Evolutionary conservation across 1,139 yeast genomes (phyloP), one percentile per base, ranked within the genome.

Genomic region (Candida sp.): DNA sequence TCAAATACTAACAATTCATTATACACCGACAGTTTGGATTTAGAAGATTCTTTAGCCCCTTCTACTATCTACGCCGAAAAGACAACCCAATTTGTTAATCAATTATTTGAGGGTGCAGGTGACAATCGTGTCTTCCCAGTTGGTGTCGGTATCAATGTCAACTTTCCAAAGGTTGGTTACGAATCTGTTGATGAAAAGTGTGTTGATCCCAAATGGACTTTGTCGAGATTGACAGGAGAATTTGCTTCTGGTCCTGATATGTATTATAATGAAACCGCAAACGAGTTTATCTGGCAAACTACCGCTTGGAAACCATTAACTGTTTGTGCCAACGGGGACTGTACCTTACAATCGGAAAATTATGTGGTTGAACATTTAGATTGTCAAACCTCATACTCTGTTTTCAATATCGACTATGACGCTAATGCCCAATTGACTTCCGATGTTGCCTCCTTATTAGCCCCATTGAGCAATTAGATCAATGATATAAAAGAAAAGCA

Each of bases 1-100:
- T 66, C 76, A 39, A 71, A 70, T 56, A 36, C 54, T 27, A 71
- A 71, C 66, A 70, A 71, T 60, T 63, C 77, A 8, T 70, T 70
- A 61, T 72, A 55, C 63, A 62, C 64, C 54, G 74, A 68, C 54
- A 49, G 52, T 44, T 64, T 67, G 51, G 64, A 67, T 53, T 48
- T 52, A 32, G 57, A 61, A 43, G 69, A 67, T 51, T 52, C 60
- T 36, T 48, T 54, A 45, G 61, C 61, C 39, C 70, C 73, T 41
- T 55, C 74, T 22, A 69, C 70, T 51, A 68, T 69, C 45, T 64
- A 63, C 50, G 64, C 73, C 34, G 56, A 57, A 38, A 55, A 55
- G 54, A 60, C 66, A 21, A 65, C 60, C 39, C 58, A 66, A 40
- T 56, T 72, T 30, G 71, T 70, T 38, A 51, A 61, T 40, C 55